These are phyloP conservation scores for Mallotus japonicus DNA, from an alignment of 441 rosid species.

Conservation along the genomic window DNA sequence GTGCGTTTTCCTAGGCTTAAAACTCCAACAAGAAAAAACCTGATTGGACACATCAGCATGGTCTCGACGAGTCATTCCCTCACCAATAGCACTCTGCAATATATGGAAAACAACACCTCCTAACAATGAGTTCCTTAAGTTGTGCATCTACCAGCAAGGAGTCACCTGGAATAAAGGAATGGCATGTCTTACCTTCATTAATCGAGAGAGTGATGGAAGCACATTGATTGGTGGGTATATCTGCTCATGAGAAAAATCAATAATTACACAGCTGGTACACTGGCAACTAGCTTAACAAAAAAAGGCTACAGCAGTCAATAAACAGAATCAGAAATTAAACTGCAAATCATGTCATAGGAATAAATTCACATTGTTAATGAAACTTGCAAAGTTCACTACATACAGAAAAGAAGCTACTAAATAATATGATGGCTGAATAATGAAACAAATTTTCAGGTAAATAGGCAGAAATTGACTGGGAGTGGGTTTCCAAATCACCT, in stretches of 20 bases:
- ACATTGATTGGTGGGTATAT: constrained; percentile 98
- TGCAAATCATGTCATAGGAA: not conserved
- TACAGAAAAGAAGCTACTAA: not conserved
- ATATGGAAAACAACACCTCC: not conserved
- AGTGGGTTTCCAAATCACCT: constrained; percentile 41
- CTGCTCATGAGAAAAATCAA: constrained; percentile 40
- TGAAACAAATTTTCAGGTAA: not conserved
- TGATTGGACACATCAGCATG: constrained; percentile 99
- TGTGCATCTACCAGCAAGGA: not conserved
- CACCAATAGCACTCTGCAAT: constrained; percentile 97
- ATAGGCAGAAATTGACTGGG: not conserved
- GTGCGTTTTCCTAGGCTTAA: not conserved
- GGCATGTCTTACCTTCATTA: constrained; percentile 63
- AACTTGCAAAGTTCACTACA: not conserved
- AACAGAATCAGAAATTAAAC: not conserved
- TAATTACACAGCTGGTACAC: not conserved
- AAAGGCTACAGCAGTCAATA: not conserved
- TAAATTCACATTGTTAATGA: not conserved
- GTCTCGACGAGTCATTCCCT: constrained; percentile 98
- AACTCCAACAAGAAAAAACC: constrained; percentile 34
- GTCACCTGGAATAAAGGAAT: constrained; percentile 14
- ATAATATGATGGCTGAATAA: not conserved
- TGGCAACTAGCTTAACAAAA: not conserved
- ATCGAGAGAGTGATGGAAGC: constrained; percentile 98
- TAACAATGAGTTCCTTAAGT: not conserved